These are phyloP conservation scores for Delitschia confertaspora DNA, from an alignment of 495 filamentous ascomycete species.

Conservation along the genomic window DNA sequence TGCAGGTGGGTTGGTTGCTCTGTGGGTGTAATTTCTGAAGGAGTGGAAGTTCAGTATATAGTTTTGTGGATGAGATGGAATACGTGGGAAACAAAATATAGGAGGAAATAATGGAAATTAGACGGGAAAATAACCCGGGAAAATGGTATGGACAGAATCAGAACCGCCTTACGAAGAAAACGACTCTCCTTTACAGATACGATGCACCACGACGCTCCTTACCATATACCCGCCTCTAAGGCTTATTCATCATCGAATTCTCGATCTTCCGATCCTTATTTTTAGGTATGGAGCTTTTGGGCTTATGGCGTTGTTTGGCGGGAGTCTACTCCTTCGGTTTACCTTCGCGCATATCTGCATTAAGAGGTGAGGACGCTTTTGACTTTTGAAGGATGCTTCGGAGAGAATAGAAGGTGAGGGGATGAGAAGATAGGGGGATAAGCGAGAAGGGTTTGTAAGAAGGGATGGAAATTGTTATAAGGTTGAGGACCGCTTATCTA, in stretches of 20 bases:
- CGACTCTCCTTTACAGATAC: not conserved
- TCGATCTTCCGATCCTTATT: slow-evolving; percentile 3
- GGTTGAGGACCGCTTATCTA: not conserved
- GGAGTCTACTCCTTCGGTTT: too few species aligned
- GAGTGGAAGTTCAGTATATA: too few species aligned
- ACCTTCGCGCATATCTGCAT: too few species aligned
- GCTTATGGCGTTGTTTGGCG: not conserved
- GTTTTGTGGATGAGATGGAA: too few species aligned
- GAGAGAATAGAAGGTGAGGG: too few species aligned
- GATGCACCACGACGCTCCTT: slow-evolving; percentile 1
- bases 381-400: slow-evolving; percentile 1
- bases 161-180: not conserved
- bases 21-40: slow-evolving; percentile 6
- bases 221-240: too few species aligned
- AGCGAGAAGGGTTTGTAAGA: not conserved
- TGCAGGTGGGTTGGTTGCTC: slow-evolving; percentile 25
- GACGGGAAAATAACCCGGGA: too few species aligned
- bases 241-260: too few species aligned
- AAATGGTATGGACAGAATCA: too few species aligned
- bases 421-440: not conserved
- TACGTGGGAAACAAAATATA: too few species aligned
- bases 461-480: not conserved
- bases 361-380: not conserved
- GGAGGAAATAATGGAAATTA: too few species aligned
- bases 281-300: not conserved